These are phyloP conservation scores for Neurospora sp. DNA, from an alignment of 495 filamentous ascomycete species.

Conservation along the genomic window DNA sequence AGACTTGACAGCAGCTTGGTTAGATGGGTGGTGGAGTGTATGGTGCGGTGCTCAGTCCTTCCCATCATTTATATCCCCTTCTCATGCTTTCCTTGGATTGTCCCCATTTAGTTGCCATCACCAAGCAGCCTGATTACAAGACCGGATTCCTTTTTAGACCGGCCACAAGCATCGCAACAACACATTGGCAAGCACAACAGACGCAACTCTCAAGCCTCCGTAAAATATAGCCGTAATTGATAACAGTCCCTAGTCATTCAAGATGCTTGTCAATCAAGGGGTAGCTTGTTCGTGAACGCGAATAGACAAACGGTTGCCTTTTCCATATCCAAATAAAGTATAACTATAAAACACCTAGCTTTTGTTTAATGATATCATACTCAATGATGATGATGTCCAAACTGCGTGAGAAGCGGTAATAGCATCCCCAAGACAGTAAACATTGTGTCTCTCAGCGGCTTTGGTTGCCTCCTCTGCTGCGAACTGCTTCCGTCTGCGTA, in stretches of 20 bases:
- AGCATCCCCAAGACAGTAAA: constrained; percentile 83
- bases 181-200: background rate
- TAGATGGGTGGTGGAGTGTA: background rate
- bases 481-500: constrained; percentile 47
- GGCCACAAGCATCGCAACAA: background rate
- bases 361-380: background rate
- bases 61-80: too few species aligned
- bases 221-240: background rate
- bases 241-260: background rate
- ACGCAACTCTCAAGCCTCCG: background rate
- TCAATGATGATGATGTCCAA: constrained; percentile 81
- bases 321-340: background rate
- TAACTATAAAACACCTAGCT: background rate
- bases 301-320: background rate
- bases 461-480: constrained; percentile 38
- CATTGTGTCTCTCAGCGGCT: constrained; percentile 52
- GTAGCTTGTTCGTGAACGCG: background rate
- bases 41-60: background rate
- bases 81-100: background rate
- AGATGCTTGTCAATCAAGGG: background rate
- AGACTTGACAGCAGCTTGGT: background rate
- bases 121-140: background rate
- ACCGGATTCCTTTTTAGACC: background rate
- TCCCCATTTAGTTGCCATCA: background rate
- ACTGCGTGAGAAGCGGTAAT: constrained; percentile 76